Evolutionary conservation across 495 filamentous ascomycete species (phyloP).

Genomic region (Talaromyces trachyspermus): DNA sequence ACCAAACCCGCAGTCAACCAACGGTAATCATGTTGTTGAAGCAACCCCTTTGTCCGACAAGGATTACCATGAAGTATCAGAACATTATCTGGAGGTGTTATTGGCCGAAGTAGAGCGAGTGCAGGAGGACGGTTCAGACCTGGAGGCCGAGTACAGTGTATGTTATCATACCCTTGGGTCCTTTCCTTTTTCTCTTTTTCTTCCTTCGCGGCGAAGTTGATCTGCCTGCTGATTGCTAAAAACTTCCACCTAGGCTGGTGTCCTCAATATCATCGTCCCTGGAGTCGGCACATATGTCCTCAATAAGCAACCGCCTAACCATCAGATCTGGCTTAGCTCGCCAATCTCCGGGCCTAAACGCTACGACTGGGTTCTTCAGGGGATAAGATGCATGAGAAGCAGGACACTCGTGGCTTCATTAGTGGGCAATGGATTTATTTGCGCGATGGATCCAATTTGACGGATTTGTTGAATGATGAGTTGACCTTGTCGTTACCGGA

Average conservation of each 20-base stretch:
- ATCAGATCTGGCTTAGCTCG: slow-evolving; percentile 94
- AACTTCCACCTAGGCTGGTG: slow-evolving; percentile 61
- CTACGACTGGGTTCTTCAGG: slow-evolving; percentile 73
- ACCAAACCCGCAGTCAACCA: slow-evolving; percentile 27
- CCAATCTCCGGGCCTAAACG: slow-evolving; percentile 88
- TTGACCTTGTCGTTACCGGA: slow-evolving; percentile 37
- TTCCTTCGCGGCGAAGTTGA: not conserved
- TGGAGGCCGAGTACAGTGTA: slow-evolving; percentile 54
- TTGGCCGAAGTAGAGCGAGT: slow-evolving; percentile 36
- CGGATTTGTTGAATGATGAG: slow-evolving; percentile 62
- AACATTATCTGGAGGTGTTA: slow-evolving; percentile 43
- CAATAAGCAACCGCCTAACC: slow-evolving; percentile 97
- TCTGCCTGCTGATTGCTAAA: slow-evolving; percentile 4
- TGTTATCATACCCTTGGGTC: slow-evolving; percentile 9
- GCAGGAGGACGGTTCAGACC: slow-evolving; percentile 38
- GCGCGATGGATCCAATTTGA: slow-evolving; percentile 68
- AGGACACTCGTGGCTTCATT: slow-evolving; percentile 49
- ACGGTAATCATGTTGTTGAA: slow-evolving; percentile 29
- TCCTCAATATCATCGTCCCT: slow-evolving; percentile 64
- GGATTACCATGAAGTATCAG: slow-evolving; percentile 43
- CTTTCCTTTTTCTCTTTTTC: not conserved
- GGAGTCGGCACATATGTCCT: slow-evolving; percentile 74
- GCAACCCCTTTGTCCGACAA: slow-evolving; percentile 31
- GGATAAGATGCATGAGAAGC: slow-evolving; percentile 69
- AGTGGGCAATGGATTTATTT: slow-evolving; percentile 75